Evolutionary conservation across 257 asterid species (phyloP).

Genomic region (Ocimum tenuiflorum): DNA sequence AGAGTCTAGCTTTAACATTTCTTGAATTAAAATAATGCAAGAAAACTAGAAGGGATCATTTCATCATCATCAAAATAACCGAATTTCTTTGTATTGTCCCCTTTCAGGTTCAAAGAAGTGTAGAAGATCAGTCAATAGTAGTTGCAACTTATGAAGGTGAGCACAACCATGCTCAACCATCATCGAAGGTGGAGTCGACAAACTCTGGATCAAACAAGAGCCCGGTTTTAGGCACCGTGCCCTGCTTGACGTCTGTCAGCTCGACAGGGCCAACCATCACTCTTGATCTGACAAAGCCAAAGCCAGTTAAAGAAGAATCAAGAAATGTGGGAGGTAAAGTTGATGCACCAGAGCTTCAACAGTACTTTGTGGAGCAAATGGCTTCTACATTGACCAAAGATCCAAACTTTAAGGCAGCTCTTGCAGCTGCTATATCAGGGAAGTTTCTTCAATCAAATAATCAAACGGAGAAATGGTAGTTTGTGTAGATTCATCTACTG

Average conservation of each 20-base stretch:
- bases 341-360: conserved; percentile 46
- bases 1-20: neutral
- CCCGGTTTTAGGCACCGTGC: conserved; percentile 33
- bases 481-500: neutral
- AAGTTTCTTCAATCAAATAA: conserved; percentile 49
- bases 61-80: neutral
- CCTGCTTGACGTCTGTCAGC: conserved; percentile 40
- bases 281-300: conserved; percentile 47
- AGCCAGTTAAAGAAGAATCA: conserved; percentile 22
- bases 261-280: conserved; percentile 51
- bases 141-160: conserved; percentile 79
- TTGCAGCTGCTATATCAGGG: conserved; percentile 96
- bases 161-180: conserved; percentile 52
- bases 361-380: conserved; percentile 71
- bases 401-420: conserved; percentile 79
- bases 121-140: conserved; percentile 54
- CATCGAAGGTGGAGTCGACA: conserved; percentile 23
- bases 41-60: neutral
- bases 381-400: conserved; percentile 82
- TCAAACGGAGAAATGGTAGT: conserved; percentile 27
- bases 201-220: conserved; percentile 19
- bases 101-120: conserved; percentile 53
- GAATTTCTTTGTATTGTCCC: neutral
- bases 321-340: conserved; percentile 17
- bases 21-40: no score